Percentiles rank a stretch among this genome's conserved stretches.
phyloP scores from a whole-genome alignment of 129 eudicot species.

The Smallanthus sonchifolius region DNA sequence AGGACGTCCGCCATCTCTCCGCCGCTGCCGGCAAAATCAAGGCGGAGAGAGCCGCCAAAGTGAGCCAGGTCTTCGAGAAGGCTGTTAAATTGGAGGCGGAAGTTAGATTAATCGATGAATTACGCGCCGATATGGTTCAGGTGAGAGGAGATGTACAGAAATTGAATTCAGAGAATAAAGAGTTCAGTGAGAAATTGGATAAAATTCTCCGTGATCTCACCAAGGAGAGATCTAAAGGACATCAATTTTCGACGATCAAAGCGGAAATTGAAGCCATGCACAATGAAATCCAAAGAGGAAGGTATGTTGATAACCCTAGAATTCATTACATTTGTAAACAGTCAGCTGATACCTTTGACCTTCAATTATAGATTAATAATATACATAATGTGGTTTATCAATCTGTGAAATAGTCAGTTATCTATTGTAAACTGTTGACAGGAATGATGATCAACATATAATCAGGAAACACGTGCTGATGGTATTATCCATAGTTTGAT shows the following conservation, averaged over 20 bases:
- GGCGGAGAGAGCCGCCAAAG: constrained; percentile 55
- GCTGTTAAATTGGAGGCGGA: constrained; percentile 54
- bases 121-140: constrained; percentile 41
- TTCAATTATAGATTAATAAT: no score
- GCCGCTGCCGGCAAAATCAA: constrained; percentile 41
- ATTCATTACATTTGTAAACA: not conserved
- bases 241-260: constrained; percentile 26
- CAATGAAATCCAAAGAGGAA: constrained; percentile 64
- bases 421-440: not conserved
- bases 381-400: not conserved
- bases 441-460: not conserved
- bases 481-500: not conserved
- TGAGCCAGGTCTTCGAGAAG: constrained; percentile 53
- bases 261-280: constrained; percentile 53
- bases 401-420: not conserved
- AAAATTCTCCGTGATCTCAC: constrained; percentile 30
- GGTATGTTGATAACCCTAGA: constrained; percentile 35
- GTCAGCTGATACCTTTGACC: not conserved
- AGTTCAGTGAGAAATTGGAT: constrained; percentile 42
- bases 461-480: not conserved
- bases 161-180: constrained; percentile 41
- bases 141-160: constrained; percentile 58
- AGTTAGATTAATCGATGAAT: constrained; percentile 34
- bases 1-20: constrained; percentile 61
- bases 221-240: constrained; percentile 23